phyloP scores from a whole-genome alignment of 176 grass and related monocot species.

The Carex kokanica region DNA sequence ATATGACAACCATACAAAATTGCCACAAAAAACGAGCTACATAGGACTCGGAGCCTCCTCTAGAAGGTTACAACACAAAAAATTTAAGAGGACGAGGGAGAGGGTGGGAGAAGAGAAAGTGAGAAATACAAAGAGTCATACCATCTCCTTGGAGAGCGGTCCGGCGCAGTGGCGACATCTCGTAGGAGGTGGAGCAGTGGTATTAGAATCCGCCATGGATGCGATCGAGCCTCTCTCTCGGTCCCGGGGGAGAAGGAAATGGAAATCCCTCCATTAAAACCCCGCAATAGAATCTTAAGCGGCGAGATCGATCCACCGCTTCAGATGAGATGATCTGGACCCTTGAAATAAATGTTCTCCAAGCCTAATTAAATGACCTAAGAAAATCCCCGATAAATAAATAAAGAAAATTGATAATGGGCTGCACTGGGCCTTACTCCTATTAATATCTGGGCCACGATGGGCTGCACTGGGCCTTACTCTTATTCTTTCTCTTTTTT shows the following conservation, averaged over 20 bases:
- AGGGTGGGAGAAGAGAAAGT: neutral
- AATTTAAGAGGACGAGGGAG: neutral
- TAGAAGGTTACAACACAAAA: neutral
- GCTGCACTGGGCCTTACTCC: neutral
- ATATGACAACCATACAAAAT: neutral
- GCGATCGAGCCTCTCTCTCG: slow-evolving; percentile 19
- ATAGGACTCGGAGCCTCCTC: neutral
- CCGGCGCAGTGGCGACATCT: slow-evolving; percentile 56
- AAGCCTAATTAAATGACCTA: too few relatives aligned
- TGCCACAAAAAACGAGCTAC: neutral
- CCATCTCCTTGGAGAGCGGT: slow-evolving; percentile 86
- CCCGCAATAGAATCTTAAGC: neutral
- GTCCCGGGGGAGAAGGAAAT: neutral
- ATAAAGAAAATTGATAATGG: neutral
- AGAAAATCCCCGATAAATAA: too few relatives aligned
- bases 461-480: neutral
- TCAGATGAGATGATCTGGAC: neutral
- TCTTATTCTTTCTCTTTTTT: neutral
- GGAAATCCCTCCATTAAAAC: slow-evolving; percentile 6
- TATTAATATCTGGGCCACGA: neutral
- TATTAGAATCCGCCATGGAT: slow-evolving; percentile 28
- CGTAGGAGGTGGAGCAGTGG: neutral
- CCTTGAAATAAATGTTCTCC: neutral
- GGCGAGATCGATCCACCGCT: slow-evolving; percentile 12
- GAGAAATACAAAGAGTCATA: slow-evolving; percentile 19